Evolutionary conservation across 495 filamentous ascomycete species (phyloP), one percentile per base, ranked within the genome.

Genomic region (Cudoniella acicularis): DNA sequence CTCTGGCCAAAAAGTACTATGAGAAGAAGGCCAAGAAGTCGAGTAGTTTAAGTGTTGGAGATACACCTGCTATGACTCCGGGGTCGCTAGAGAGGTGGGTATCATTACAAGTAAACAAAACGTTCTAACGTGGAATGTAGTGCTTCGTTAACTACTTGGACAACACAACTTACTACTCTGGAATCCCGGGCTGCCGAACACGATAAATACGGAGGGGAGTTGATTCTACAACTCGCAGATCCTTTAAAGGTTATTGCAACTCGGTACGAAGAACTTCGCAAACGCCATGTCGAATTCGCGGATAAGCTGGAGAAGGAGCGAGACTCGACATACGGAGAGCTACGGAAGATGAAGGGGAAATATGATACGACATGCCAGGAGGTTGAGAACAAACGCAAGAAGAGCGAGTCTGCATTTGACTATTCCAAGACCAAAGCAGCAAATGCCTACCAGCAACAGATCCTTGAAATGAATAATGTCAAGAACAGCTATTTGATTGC

Each of bases 401-500:
- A 98, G 79, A 85, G 86, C 52, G 94, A 98, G 66, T 87, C 85
- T 26, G 81, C 90, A 21, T 94, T 92, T 61, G 95, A 98, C 70
- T 86, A 92, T 70, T 73, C 82, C 54, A 91, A 90, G 68, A 70
- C 79, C 24, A 99, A 98, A 73, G 92, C 95, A 6, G 90, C 96
- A 70, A 84, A 82, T 64, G 84, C 87, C 17, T 98, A 94, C 70
- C 90, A 95, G 65, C 89, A 94, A 66, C 92, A 98, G 70, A 76
- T 92, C 41, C 67, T 84, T 42, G 93, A 98, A 54, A 98, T 98
- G 95, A 86, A 90, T 71, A 98, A 98, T 69, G 83, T 89, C 67
- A 99, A 99, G 88, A 99, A 98, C 67, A 91, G 90, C 1, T 99
- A 99, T 66, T 76, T 99, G 40, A 93, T 99, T 62, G 82, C 83